Conservation (phyloP, 495 filamentous ascomycete genomes). For the Neurospora tetrasperma region DNA sequence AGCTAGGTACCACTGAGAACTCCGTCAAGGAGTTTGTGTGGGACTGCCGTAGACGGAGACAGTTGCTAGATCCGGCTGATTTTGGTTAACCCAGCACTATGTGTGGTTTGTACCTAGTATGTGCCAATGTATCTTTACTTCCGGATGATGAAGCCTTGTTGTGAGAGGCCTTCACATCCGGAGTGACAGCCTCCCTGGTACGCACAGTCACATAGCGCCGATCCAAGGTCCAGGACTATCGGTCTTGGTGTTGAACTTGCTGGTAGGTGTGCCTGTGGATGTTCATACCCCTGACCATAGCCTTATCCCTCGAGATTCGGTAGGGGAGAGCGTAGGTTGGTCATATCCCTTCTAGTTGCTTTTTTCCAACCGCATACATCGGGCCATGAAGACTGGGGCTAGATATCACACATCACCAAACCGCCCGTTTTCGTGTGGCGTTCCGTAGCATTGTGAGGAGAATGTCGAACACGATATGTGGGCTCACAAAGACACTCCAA, state of each 20-base stretch:
- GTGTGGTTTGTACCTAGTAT: neutral
- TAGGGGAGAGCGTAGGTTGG: neutral
- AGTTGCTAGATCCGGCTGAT: neutral
- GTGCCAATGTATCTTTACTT: neutral
- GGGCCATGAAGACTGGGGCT: neutral
- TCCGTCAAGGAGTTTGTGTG: neutral
- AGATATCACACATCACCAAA: neutral
- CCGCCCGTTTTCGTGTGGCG: neutral
- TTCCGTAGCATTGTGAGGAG: neutral
- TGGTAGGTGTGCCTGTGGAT: neutral
- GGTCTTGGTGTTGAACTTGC: neutral
- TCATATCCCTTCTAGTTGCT: neutral
- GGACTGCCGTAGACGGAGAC: conserved; percentile 2
- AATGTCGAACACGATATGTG: neutral
- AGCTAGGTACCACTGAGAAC: neutral
- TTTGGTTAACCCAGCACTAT: conserved; percentile 4
- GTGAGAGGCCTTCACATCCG: neutral
- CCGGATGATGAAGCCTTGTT: neutral
- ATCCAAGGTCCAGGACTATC: neutral
- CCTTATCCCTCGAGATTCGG: neutral
- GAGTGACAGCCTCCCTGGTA: neutral
- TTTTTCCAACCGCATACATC: neutral
- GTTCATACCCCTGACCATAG: neutral
- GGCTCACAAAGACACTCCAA: neutral
- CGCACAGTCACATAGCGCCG: neutral